Percentiles rank a stretch among this genome's conserved stretches.
These are phyloP conservation scores for Aspergillus quadricinctus DNA, from an alignment of 2,329 filamentous ascomycete species.

Conservation along the genomic window DNA sequence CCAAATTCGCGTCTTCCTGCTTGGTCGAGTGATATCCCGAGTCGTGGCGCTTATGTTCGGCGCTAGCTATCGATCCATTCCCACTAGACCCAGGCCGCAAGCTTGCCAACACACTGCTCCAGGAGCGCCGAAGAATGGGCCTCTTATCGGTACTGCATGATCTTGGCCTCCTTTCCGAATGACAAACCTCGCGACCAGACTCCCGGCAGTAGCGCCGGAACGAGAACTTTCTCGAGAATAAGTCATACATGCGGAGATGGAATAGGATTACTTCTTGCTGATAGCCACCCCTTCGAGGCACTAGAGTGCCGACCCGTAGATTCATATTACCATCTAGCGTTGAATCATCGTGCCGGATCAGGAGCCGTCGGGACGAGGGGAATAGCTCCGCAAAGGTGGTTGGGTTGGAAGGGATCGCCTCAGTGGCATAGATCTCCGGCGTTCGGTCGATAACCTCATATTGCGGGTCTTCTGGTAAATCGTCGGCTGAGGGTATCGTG, in stretches of 20 bases:
- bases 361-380: conserved; percentile 74
- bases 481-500: conserved; percentile 59
- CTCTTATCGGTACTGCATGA: conserved; percentile 50
- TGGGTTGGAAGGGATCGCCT: conserved; percentile 72
- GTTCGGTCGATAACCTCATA: conserved; percentile 48
- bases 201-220: conserved; percentile 87
- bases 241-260: conserved; percentile 90
- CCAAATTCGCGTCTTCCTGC: conserved; percentile 36
- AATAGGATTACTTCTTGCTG: conserved; percentile 73
- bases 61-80: conserved; percentile 35
- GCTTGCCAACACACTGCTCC: conserved; percentile 56
- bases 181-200: conserved; percentile 89
- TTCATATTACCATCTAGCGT: conserved; percentile 96
- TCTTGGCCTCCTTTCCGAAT: conserved; percentile 62
- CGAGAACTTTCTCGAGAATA: conserved; percentile 81
- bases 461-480: conserved; percentile 46
- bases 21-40: conserved; percentile 53
- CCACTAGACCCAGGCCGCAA: conserved; percentile 54
- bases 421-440: conserved; percentile 59
- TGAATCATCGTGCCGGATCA: conserved; percentile 84
- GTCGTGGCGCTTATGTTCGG: conserved; percentile 51
- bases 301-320: conserved; percentile 76
- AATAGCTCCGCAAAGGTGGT: conserved; percentile 80
- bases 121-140: conserved; percentile 53
- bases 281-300: conserved; percentile 52